Evolutionary conservation across 2,329 filamentous ascomycete genomes (phyloP).

Genomic region (Furcasterigmium furcatum): DNA sequence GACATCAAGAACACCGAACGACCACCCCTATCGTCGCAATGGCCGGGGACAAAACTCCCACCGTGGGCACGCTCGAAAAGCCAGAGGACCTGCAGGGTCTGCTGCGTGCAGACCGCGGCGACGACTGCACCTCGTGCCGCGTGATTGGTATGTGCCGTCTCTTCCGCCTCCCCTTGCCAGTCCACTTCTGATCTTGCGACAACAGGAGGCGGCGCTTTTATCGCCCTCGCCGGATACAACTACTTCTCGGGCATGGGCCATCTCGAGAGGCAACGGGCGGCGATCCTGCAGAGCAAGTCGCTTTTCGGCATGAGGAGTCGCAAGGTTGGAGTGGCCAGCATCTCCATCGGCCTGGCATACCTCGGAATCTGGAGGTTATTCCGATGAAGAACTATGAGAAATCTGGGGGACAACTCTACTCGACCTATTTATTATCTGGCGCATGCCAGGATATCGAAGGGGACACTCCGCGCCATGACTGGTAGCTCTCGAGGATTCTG

Average conservation of each 20-base stretch:
- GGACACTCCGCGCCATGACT: no score
- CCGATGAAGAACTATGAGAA: conserved; percentile 37
- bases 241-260: conserved; percentile 73
- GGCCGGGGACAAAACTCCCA: conserved; percentile 46
- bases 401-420: no score
- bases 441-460: no score
- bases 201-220: conserved; percentile 69
- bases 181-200: conserved; percentile 2
- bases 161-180: neutral
- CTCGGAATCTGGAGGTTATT: conserved; percentile 69
- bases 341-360: conserved; percentile 65
- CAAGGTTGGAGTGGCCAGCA: conserved; percentile 61
- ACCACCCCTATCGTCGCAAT: conserved; percentile 21
- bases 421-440: no score
- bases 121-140: conserved; percentile 70
- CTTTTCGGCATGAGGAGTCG: conserved; percentile 71
- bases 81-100: conserved; percentile 60
- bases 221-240: conserved; percentile 73
- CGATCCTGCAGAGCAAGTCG: conserved; percentile 66
- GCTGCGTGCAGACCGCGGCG: conserved; percentile 51
- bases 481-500: no score
- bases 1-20: neutral
- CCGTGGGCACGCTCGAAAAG: conserved; percentile 51
- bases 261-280: conserved; percentile 61
- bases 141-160: conserved; percentile 56